Conservation (phyloP, 208 protist genomes). For the Wallacemonas rigidus region DNA sequence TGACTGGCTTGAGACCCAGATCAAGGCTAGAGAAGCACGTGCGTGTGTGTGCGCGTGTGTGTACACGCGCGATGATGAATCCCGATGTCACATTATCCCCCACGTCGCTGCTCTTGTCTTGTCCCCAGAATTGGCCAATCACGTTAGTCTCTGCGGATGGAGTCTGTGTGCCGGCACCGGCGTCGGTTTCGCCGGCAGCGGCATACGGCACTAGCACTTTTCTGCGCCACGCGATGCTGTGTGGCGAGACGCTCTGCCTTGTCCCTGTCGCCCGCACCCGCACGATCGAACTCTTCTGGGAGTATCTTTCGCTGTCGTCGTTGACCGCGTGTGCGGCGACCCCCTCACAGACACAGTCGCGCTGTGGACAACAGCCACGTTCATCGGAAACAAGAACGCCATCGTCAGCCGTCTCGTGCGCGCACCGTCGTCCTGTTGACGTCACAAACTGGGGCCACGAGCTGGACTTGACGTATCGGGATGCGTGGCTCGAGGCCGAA, state of each 20-base stretch:
- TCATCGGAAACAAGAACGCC: no score
- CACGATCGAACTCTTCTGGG: background rate
- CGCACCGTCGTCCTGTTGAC: background rate
- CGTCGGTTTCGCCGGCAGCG: constrained; percentile 19
- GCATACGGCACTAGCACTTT: constrained; percentile 34
- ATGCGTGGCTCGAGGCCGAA: constrained; percentile 12
- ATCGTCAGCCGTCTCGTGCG: no score
- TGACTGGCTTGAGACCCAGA: no score
- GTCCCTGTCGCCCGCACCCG: constrained; percentile 41
- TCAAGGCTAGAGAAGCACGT: no score
- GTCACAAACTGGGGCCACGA: constrained; percentile 1
- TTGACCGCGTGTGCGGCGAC: background rate
- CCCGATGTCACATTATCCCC: background rate
- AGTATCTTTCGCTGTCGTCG: background rate
- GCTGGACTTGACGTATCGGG: constrained; percentile 22
- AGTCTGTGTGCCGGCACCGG: constrained; percentile 5
- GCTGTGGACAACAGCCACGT: no score
- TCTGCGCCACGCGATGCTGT: constrained; percentile 40
- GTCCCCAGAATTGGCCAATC: constrained; percentile 20
- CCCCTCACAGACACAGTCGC: background rate
- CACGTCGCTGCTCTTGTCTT: background rate
- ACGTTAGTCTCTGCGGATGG: constrained; percentile 38
- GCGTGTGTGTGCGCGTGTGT: no score
- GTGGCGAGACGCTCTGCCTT: constrained; percentile 41
- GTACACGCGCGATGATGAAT: no score